Conservation (phyloP, 768 basidiomycete species). For the Collybia mongolica region DNA sequence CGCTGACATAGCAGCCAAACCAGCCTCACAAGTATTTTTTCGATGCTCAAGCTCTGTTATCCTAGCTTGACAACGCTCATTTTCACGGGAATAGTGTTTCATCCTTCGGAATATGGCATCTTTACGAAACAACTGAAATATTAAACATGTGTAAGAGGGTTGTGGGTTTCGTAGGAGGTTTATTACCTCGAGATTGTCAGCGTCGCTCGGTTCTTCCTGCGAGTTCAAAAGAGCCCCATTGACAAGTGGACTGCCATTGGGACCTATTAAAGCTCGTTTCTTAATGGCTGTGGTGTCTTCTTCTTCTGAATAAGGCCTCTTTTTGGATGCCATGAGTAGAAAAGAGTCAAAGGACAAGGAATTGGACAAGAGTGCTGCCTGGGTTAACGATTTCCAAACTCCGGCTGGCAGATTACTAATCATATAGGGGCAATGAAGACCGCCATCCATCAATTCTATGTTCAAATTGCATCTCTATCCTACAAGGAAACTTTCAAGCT, state of each 20-base stretch:
- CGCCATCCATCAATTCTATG: too few relatives aligned
- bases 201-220: slow-evolving; percentile 47
- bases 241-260: slow-evolving; percentile 50
- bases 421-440: background rate
- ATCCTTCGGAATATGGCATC: slow-evolving; percentile 85
- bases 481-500: slow-evolving; percentile 3
- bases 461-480: too few relatives aligned
- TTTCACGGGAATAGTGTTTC: slow-evolving; percentile 78
- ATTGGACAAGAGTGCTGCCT: slow-evolving; percentile 11
- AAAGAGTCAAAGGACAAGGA: slow-evolving; percentile 14
- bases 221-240: slow-evolving; percentile 41
- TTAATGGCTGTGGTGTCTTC: slow-evolving; percentile 47
- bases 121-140: slow-evolving; percentile 72
- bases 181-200: slow-evolving; percentile 65
- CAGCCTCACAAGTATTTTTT: slow-evolving; percentile 66
- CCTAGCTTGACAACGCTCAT: slow-evolving; percentile 59
- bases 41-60: slow-evolving; percentile 66
- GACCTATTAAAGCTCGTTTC: slow-evolving; percentile 52
- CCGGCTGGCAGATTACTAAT: slow-evolving; percentile 23
- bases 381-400: slow-evolving; percentile 34
- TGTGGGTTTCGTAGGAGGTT: slow-evolving; percentile 12
- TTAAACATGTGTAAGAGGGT: slow-evolving; percentile 11
- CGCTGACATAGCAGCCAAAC: slow-evolving; percentile 70
- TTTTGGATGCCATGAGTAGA: slow-evolving; percentile 53
- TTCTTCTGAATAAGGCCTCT: slow-evolving; percentile 55